Conservation (phyloP, 371 early-diverging fungal genomes). For the Fennellomyces sp. region DNA sequence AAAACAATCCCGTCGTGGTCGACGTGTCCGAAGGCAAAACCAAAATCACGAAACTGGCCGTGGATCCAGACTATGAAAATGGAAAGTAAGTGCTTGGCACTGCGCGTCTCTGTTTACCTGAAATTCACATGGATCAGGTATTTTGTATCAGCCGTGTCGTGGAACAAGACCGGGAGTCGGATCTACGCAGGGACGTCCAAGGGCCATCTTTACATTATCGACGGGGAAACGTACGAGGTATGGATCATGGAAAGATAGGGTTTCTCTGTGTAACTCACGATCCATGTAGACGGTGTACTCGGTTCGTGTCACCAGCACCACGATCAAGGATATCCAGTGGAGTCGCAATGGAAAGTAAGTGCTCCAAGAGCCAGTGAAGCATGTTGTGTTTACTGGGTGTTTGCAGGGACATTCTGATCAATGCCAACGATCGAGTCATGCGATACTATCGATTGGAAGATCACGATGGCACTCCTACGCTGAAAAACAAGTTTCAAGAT, state of each 20-base stretch:
- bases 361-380: neutral
- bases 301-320: constrained; percentile 50
- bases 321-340: constrained; percentile 69
- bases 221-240: constrained; percentile 59
- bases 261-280: too few relatives aligned
- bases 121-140: constrained; percentile 7
- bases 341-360: constrained; percentile 55
- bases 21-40: constrained; percentile 39
- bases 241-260: neutral
- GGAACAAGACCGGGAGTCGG: constrained; percentile 62
- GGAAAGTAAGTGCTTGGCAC: constrained; percentile 8
- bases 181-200: constrained; percentile 76
- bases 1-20: constrained; percentile 56
- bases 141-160: constrained; percentile 35
- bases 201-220: constrained; percentile 67
- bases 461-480: constrained; percentile 50
- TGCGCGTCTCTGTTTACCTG: too few relatives aligned
- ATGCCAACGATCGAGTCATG: constrained; percentile 75
- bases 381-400: neutral
- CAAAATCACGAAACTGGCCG: constrained; percentile 8
- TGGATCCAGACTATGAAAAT: constrained; percentile 19
- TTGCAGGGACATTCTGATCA: constrained; percentile 70
- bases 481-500: constrained; percentile 83
- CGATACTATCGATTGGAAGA: constrained; percentile 59
- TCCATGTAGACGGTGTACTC: constrained; percentile 9